Conservation (phyloP, 768 basidiomycete genomes). For the Boletus subparvulus region DNA sequence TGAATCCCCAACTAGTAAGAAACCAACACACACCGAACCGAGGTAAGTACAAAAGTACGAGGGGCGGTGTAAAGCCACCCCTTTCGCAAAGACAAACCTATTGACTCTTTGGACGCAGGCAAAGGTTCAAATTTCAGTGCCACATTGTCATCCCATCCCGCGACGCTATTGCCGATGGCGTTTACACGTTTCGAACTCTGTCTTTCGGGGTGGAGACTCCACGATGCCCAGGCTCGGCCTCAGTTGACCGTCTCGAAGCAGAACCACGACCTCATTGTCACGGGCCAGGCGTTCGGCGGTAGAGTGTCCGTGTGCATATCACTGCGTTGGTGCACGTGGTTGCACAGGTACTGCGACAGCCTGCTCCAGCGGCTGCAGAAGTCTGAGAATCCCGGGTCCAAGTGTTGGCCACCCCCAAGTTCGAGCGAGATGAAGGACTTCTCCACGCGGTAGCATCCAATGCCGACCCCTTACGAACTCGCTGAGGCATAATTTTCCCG, state of each 20-base stretch:
- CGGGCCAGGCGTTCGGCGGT: conserved; percentile 27
- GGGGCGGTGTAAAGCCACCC: neutral
- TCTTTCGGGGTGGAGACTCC: conserved; percentile 21
- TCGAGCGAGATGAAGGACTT: conserved; percentile 4
- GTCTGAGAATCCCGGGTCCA: neutral
- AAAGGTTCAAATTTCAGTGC: neutral
- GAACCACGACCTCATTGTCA: conserved; percentile 22
- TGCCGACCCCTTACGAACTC: neutral
- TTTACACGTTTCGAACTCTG: conserved; percentile 29
- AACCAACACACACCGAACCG: neutral
- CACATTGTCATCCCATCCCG: neutral
- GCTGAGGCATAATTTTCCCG: neutral
- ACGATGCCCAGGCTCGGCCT: conserved; percentile 20
- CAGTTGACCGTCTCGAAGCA: conserved; percentile 23
- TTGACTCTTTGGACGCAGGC: conserved; percentile 4
- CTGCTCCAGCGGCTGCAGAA: conserved; percentile 3
- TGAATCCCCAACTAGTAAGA: neutral
- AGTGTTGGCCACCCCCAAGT: neutral
- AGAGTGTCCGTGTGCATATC: conserved; percentile 21
- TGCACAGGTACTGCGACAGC: conserved; percentile 13
- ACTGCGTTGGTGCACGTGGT: conserved; percentile 26
- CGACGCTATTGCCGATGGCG: conserved; percentile 10
- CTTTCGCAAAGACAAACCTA: neutral
- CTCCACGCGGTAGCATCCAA: conserved; percentile 1
- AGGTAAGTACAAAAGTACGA: neutral